Percentiles rank a stretch among this genome's conserved stretches.
phyloP scores from a whole-genome alignment of 805 yeast genomes.

The Yamadazyma insecticola region DNA sequence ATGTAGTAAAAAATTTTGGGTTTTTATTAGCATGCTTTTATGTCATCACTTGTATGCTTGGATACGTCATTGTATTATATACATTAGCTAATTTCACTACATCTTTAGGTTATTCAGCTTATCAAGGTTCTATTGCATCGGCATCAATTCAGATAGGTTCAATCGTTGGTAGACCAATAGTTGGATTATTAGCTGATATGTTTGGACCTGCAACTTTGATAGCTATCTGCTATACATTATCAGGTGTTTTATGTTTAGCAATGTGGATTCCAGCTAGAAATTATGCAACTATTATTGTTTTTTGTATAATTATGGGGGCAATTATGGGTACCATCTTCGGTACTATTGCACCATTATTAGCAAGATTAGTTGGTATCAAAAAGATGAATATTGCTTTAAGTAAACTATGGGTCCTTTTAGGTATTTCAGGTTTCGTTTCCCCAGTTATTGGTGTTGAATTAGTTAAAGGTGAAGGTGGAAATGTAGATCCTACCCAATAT shows the following conservation, averaged over 20 bases:
- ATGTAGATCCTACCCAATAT: conserved; percentile 43
- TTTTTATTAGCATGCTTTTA: conserved; percentile 38
- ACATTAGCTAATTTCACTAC: conserved; percentile 55
- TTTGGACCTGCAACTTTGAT: conserved; percentile 48
- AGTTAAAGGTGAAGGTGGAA: conserved; percentile 24
- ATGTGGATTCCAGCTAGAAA: conserved; percentile 50
- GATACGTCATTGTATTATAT: conserved; percentile 56
- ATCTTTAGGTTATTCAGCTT: conserved; percentile 50
- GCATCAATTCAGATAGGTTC: conserved; percentile 59
- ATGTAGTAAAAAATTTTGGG: conserved; percentile 36
- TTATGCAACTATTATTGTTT: conserved; percentile 49
- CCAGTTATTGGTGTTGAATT: conserved; percentile 58
- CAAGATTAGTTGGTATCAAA: conserved; percentile 50
- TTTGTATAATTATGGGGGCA: conserved; percentile 50
- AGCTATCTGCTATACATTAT: conserved; percentile 13
- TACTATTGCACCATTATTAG: conserved; percentile 45
- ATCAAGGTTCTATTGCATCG: conserved; percentile 53
- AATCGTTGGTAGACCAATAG: conserved; percentile 48
- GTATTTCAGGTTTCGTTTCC: conserved; percentile 47
- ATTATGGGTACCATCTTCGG: conserved; percentile 63
- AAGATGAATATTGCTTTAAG: conserved; percentile 47
- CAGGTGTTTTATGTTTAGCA: conserved; percentile 27
- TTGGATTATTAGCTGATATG: conserved; percentile 47
- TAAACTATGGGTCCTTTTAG: conserved; percentile 51
- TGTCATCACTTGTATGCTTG: conserved; percentile 47